phyloP scores from a whole-genome alignment of 495 filamentous ascomycete genomes.

The Beverwykella pulmonaria region DNA sequence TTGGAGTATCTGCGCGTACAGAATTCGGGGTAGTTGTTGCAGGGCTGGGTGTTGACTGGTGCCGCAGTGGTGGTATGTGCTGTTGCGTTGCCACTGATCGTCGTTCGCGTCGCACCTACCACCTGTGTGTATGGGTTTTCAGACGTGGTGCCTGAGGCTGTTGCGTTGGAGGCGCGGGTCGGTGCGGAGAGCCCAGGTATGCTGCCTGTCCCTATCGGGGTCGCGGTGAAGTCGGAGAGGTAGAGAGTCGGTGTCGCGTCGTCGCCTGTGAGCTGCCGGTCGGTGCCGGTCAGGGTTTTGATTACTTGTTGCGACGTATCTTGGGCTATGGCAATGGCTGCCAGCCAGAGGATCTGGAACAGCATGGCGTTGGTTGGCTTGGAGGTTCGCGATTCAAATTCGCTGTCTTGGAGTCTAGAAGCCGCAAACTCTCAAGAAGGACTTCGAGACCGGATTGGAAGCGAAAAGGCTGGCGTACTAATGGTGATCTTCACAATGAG shows the following conservation, averaged over 20 bases:
- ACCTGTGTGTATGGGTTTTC: conserved; percentile 19
- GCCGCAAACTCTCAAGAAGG: too few species aligned
- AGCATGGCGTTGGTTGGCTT: not conserved
- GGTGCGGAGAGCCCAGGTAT: conserved; percentile 7
- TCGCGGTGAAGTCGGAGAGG: conserved; percentile 28
- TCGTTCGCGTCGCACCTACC: conserved; percentile 19
- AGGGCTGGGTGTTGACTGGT: conserved; percentile 55
- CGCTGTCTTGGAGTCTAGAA: not conserved
- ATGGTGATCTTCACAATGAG: too few species aligned
- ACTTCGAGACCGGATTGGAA: too few species aligned
- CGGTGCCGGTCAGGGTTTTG: conserved; percentile 16
- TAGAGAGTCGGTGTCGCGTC: conserved; percentile 28
- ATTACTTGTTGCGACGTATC: conserved; percentile 13
- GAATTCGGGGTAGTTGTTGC: conserved; percentile 85
- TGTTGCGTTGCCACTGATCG: conserved; percentile 19
- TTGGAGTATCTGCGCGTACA: conserved; percentile 83
- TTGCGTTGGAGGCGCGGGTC: conserved; percentile 20
- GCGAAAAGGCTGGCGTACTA: not conserved
- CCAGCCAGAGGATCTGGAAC: conserved; percentile 6
- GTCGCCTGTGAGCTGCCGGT: conserved; percentile 12
- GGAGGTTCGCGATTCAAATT: too few species aligned
- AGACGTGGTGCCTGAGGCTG: conserved; percentile 10
- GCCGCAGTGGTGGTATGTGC: conserved; percentile 32
- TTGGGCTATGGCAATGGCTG: conserved; percentile 14
- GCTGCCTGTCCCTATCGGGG: conserved; percentile 13